These are phyloP conservation scores for Cucumis melo DNA, from an alignment of 306 rosid genomes.

Conservation along the genomic window DNA sequence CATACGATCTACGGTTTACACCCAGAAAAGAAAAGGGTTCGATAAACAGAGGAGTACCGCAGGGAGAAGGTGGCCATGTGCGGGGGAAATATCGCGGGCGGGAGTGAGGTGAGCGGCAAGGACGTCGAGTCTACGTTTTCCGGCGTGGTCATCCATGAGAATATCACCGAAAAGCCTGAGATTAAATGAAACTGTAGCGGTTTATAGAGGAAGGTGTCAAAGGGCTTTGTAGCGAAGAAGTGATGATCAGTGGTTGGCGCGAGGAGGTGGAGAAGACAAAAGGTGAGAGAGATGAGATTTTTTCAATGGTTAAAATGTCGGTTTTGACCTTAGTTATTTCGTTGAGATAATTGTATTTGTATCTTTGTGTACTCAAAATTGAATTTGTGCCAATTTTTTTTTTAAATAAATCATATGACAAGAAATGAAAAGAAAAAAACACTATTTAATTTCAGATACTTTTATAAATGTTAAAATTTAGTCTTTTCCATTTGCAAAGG, in stretches of 20 bases:
- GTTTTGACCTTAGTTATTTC: too few species aligned
- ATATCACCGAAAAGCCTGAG: background rate
- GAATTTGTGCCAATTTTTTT: too few species aligned
- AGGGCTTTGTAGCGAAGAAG: background rate
- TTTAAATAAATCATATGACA: too few species aligned
- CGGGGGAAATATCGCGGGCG: conserved; percentile 35
- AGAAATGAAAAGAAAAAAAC: too few species aligned
- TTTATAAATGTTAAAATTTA: too few species aligned
- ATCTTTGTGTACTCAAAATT: too few species aligned
- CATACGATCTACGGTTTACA: background rate
- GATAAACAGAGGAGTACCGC: conserved; percentile 22
- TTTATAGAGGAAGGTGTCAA: background rate
- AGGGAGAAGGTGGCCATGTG: conserved; percentile 36
- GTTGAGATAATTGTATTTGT: too few species aligned
- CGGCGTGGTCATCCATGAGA: conserved; percentile 47
- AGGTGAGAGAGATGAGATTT: background rate
- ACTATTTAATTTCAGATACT: too few species aligned
- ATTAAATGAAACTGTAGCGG: background rate
- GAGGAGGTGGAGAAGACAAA: background rate
- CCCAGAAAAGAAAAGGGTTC: background rate
- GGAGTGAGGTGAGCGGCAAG: conserved; percentile 49
- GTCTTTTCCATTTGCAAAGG: background rate
- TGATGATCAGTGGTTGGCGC: background rate
- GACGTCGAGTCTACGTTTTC: conserved; percentile 48
- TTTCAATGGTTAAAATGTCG: background rate